Evolutionary conservation across 2,329 filamentous ascomycete species (phyloP).

Genomic region (Pleoardoris graminearum): DNA sequence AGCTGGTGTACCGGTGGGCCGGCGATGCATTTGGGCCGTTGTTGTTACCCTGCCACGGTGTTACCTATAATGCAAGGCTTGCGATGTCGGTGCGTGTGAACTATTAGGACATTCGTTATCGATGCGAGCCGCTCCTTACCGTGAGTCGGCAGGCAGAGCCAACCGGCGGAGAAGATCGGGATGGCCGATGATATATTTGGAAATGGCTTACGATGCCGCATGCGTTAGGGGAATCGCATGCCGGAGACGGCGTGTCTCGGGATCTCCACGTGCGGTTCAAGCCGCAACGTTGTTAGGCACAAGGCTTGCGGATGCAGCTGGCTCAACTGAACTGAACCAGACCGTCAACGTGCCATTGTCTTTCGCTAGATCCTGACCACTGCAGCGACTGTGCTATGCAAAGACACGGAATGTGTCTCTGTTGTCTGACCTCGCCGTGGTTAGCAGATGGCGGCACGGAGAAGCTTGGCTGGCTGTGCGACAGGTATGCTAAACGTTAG

Average conservation of each 20-base stretch:
- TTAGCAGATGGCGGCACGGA: background rate
- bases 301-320: background rate
- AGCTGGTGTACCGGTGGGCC: background rate
- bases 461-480: background rate
- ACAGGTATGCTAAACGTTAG: slow-evolving; percentile 1
- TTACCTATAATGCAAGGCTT: background rate
- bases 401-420: background rate
- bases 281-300: background rate
- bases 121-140: too few species aligned
- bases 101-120: background rate
- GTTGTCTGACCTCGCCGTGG: too few species aligned
- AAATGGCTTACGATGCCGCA: background rate
- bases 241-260: background rate
- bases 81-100: background rate
- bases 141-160: background rate
- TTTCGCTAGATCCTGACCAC: background rate
- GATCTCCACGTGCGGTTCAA: background rate
- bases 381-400: background rate
- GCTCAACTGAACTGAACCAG: background rate
- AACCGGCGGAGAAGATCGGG: too few species aligned
- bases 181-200: background rate
- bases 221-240: background rate
- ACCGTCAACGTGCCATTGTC: background rate
- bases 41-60: background rate
- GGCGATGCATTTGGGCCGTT: background rate